Evolutionary conservation across 1,284 basidiomycete species (phyloP), one percentile per base, ranked within the genome.

Genomic region (Trametes polyzona): DNA sequence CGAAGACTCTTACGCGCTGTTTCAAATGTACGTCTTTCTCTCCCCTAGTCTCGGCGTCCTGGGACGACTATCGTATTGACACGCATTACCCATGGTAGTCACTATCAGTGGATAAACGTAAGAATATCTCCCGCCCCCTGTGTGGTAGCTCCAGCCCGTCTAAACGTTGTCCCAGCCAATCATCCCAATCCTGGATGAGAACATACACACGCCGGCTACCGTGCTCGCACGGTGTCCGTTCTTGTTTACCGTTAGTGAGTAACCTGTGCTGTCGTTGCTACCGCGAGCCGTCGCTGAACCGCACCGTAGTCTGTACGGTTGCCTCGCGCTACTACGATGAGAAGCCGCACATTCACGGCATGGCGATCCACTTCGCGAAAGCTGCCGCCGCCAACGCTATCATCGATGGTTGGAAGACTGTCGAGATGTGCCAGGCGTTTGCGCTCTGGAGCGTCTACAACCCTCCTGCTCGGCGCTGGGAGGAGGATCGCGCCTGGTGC

Each of bases 51-150:
- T 27, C 17, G n/a, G n/a, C 17, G 33, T 33, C 26, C n/a, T 39
- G 42, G 27, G 8, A 7, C 14, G 14, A n/a, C 30, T 54, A 43
- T 39, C 41, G 42, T 39, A 32, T 39, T 58, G 29, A 48, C 39
- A 29, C 35, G 27, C 37, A 39, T 47, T 27, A 41, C 19, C 26
- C 37, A 44, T 46, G 42, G 32, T 54, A 75, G 74, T 51, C 75
- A 73, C 64, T 75, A 70, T 62, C 69, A 73, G 40, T 68, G 69
- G 55, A 71, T 76, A 44, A 76, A 76, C 57, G 72, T 73, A 53
- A 71, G 24, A 84, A 83, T 0, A 33, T 69, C 80, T 10, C 72
- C 89, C 23, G 74, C 88, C 16, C 86, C 88, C 62, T 84, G 82
- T 16, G 71, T 76, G 21, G 74, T 24, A n/a, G n/a, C n/a, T 24